Conservation (phyloP, 2,329 filamentous ascomycete genomes). For the Colletotrichum eremochloae region DNA sequence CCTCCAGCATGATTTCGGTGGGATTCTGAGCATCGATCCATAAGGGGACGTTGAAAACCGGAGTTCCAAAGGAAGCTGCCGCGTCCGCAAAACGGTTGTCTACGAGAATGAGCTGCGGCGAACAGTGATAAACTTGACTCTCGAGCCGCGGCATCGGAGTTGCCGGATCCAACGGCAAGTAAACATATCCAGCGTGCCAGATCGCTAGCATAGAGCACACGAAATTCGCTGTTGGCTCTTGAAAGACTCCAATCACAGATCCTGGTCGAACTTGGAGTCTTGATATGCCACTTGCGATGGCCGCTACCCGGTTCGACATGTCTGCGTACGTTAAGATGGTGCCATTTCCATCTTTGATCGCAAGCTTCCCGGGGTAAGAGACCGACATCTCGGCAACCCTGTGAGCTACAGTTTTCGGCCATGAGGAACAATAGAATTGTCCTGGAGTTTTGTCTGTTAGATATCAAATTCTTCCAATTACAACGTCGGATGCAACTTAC, state of each 20-base stretch:
- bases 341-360: not conserved
- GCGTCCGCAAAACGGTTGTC: not conserved
- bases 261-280: slow-evolving; percentile 37
- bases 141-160: not conserved
- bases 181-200: slow-evolving; percentile 53
- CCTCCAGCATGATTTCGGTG: not conserved
- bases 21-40: not conserved
- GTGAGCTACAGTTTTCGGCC: not conserved
- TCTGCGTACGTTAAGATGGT: not conserved
- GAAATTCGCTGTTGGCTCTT: slow-evolving; percentile 52
- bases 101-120: not conserved
- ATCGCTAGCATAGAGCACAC: slow-evolving; percentile 57
- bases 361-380: not conserved
- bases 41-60: not conserved
- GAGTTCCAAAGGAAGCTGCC: not conserved
- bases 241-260: slow-evolving; percentile 55
- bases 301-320: not conserved
- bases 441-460: not conserved
- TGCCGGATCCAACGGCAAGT: slow-evolving; percentile 56
- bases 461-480: not conserved
- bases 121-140: not conserved
- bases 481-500: not conserved
- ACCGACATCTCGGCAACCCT: not conserved
- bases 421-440: not conserved
- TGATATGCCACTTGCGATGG: not conserved